phyloP scores from a whole-genome alignment of 768 basidiomycete genomes.

The Boletus tylopilopsis region DNA sequence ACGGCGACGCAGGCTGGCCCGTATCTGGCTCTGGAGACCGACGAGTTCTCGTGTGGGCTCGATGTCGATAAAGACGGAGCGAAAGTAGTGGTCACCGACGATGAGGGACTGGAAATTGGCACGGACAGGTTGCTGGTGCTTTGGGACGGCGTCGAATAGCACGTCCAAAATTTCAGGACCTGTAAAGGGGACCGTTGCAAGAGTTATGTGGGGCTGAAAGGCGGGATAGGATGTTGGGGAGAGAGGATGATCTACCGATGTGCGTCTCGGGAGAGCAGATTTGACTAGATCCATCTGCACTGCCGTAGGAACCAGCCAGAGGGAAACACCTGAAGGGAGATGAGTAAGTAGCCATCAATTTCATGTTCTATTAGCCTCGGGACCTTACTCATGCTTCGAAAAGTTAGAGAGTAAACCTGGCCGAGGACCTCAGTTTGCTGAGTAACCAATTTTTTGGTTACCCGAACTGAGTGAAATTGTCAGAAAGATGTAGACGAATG shows the following conservation, averaged over 20 bases:
- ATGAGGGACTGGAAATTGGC: slow-evolving; percentile 52
- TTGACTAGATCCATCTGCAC: slow-evolving; percentile 41
- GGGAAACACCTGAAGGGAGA: slow-evolving; percentile 44
- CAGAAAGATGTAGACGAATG: background rate
- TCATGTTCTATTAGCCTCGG: background rate
- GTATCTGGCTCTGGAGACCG: slow-evolving; percentile 47
- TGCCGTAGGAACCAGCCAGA: slow-evolving; percentile 69
- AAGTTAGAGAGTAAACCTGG: background rate
- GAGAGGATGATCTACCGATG: slow-evolving; percentile 11
- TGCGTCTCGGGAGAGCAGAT: slow-evolving; percentile 43
- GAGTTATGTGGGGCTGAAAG: slow-evolving; percentile 71
- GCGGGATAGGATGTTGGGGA: slow-evolving; percentile 49
- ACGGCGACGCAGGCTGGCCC: slow-evolving; percentile 31
- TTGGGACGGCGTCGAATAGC: slow-evolving; percentile 40
- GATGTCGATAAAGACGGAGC: slow-evolving; percentile 62
- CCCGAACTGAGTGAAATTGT: background rate
- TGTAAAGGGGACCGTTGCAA: slow-evolving; percentile 40
- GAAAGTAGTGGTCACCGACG: slow-evolving; percentile 62
- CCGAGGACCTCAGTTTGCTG: background rate
- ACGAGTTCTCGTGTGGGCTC: slow-evolving; percentile 42
- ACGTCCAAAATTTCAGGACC: slow-evolving; percentile 3
- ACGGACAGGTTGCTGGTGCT: slow-evolving; percentile 31
- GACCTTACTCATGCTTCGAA: slow-evolving; percentile 24
- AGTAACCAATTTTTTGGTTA: background rate
- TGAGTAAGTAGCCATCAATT: background rate